phyloP scores from a whole-genome alignment of 305 asterid species.

The Fraxinus angustifolia region DNA sequence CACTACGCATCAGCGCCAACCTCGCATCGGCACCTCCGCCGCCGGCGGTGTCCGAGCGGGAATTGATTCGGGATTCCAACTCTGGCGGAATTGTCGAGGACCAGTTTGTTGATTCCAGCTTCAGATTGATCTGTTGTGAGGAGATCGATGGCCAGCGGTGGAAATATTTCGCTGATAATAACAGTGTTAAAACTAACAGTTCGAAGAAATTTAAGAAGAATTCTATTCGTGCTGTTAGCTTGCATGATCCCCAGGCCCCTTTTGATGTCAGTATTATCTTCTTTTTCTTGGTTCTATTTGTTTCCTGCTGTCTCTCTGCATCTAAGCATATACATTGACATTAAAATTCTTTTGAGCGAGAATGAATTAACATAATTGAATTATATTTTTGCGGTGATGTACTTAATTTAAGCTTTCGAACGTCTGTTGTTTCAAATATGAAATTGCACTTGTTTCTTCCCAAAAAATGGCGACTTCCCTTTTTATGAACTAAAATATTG shows the following conservation, averaged over 20 bases:
- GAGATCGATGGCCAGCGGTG: conserved; percentile 49
- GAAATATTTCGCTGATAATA: conserved; percentile 40
- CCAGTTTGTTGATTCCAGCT: conserved; percentile 30
- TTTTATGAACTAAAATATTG: conserved; percentile 3
- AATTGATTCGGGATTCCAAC: conserved; percentile 15
- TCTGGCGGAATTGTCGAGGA: conserved; percentile 32
- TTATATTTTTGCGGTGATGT: not conserved
- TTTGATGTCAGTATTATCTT: conserved; percentile 45
- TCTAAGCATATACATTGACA: not conserved
- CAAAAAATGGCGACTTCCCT: not conserved
- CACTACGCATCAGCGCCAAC: conserved; percentile 48
- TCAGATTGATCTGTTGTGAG: conserved; percentile 45
- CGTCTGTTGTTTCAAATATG: not conserved
- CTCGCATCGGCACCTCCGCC: conserved; percentile 38
- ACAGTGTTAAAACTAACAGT: not conserved
- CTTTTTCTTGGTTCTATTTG: not conserved
- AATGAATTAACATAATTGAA: not conserved
- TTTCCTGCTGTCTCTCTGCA: not conserved
- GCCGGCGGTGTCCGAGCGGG: not conserved
- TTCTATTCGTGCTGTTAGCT: conserved; percentile 65
- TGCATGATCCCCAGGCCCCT: conserved; percentile 72
- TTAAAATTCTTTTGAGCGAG: not conserved
- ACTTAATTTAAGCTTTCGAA: not conserved
- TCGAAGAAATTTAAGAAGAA: conserved; percentile 49
- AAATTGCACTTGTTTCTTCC: not conserved